Conservation (phyloP, 257 asterid genomes). For the Scutellaria barbata region DNA sequence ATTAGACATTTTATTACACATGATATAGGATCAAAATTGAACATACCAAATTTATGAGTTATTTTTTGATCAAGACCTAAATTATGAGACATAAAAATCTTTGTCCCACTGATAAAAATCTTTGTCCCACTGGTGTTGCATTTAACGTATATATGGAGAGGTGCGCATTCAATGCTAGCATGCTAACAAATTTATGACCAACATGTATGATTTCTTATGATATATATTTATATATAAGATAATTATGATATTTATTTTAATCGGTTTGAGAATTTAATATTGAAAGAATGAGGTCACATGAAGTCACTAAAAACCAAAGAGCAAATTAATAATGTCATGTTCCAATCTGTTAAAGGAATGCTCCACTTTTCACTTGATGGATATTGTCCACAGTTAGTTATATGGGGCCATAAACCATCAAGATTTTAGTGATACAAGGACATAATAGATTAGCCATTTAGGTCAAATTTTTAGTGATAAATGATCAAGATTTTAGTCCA, state of each 20-base stretch:
- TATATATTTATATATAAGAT: neutral
- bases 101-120: too few species aligned
- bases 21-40: too few species aligned
- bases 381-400: slow-evolving; percentile 36
- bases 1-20: too few species aligned
- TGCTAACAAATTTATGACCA: neutral
- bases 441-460: slow-evolving; percentile 10
- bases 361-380: slow-evolving; percentile 41
- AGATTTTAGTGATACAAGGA: neutral
- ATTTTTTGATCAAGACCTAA: too few species aligned
- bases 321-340: slow-evolving; percentile 19
- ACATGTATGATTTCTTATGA: neutral
- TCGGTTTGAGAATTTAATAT: neutral
- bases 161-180: neutral
- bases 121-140: too few species aligned
- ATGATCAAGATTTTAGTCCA: neutral
- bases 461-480: neutral
- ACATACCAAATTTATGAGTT: too few species aligned
- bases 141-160: neutral
- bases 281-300: slow-evolving; percentile 17
- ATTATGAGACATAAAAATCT: too few species aligned
- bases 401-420: slow-evolving; percentile 41
- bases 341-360: slow-evolving; percentile 27
- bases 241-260: too few species aligned
- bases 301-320: slow-evolving; percentile 29